phyloP scores from a whole-genome alignment of 2,329 filamentous ascomycete genomes.

The Plenodomus biglobosus region DNA sequence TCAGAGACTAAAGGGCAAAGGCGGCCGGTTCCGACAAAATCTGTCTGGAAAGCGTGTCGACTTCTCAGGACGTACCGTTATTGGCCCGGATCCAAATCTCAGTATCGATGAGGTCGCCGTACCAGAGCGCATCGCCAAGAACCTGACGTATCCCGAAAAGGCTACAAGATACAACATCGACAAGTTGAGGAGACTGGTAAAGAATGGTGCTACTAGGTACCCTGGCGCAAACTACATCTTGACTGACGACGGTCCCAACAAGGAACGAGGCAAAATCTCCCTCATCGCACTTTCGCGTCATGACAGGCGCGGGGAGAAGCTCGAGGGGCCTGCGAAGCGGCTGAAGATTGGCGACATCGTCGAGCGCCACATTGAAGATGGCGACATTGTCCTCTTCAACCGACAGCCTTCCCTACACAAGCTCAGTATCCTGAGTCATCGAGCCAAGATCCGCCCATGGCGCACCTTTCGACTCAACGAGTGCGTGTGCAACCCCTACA shows the following conservation, averaged over 20 bases:
- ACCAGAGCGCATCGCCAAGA: slow-evolving; percentile 88
- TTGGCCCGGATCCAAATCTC: slow-evolving; percentile 93
- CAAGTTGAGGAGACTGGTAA: slow-evolving; percentile 73
- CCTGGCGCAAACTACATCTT: slow-evolving; percentile 84
- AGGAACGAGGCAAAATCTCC: slow-evolving; percentile 63
- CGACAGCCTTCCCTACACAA: slow-evolving; percentile 97
- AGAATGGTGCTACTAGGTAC: slow-evolving; percentile 75
- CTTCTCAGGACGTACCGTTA: slow-evolving; percentile 96
- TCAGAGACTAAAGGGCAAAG: slow-evolving; percentile 93
- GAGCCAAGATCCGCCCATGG: slow-evolving; percentile 90
- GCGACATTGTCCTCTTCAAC: slow-evolving; percentile 96
- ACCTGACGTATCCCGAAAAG: slow-evolving; percentile 90
- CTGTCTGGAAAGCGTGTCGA: slow-evolving; percentile 97
- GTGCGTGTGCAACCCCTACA: slow-evolving; percentile 97
- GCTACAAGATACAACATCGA: slow-evolving; percentile 83
- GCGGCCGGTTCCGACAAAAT: slow-evolving; percentile 95
- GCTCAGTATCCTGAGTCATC: slow-evolving; percentile 95
- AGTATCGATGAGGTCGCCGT: slow-evolving; percentile 93
- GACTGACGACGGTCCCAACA: slow-evolving; percentile 59
- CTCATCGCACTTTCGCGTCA: slow-evolving; percentile 57
- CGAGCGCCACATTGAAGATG: slow-evolving; percentile 91
- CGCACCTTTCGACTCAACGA: slow-evolving; percentile 96
- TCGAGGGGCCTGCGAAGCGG: slow-evolving; percentile 69
- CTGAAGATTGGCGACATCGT: slow-evolving; percentile 84
- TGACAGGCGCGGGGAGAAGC: slow-evolving; percentile 57